These are phyloP conservation scores for Castanospermum australe DNA, from an alignment of 306 rosid genomes.

Conservation along the genomic window DNA sequence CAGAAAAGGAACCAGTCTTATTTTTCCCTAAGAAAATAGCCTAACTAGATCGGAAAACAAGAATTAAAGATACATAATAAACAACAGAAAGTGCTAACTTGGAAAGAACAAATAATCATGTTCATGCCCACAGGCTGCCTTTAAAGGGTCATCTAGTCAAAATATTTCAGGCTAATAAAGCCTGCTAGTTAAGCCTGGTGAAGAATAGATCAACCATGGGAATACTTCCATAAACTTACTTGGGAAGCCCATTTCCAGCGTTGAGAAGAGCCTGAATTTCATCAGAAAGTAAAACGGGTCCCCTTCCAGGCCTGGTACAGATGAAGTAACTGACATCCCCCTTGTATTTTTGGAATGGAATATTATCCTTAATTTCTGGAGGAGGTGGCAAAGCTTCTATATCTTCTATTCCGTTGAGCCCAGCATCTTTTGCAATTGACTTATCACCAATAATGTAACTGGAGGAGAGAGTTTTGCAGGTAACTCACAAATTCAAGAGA, in stretches of 20 bases:
- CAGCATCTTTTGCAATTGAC: conserved; percentile 85
- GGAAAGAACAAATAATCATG: conserved; percentile 27
- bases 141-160: conserved; percentile 33
- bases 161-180: conserved; percentile 30
- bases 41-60: conserved; percentile 16
- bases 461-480: conserved; percentile 26
- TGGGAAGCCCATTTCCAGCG: conserved; percentile 82
- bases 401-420: conserved; percentile 54
- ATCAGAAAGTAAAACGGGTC: conserved; percentile 81
- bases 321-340: conserved; percentile 95
- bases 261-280: conserved; percentile 73
- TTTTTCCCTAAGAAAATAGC: conserved; percentile 30
- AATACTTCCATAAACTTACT: conserved; percentile 34
- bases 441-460: conserved; percentile 86
- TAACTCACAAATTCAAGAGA: conserved; percentile 21
- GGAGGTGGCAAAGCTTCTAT: conserved; percentile 76
- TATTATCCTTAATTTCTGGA: conserved; percentile 66
- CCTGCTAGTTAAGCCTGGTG: conserved; percentile 16
- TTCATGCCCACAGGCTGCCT: conserved; percentile 28
- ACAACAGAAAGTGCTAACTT: conserved; percentile 39
- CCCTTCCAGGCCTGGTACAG: conserved; percentile 93
- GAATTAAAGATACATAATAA: conserved; percentile 28
- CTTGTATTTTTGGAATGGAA: conserved; percentile 66
- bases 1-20: conserved; percentile 16
- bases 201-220: conserved; percentile 26